These are phyloP conservation scores for Naganishia sp. DNA, from an alignment of 1,284 basidiomycete species.

Conservation along the genomic window DNA sequence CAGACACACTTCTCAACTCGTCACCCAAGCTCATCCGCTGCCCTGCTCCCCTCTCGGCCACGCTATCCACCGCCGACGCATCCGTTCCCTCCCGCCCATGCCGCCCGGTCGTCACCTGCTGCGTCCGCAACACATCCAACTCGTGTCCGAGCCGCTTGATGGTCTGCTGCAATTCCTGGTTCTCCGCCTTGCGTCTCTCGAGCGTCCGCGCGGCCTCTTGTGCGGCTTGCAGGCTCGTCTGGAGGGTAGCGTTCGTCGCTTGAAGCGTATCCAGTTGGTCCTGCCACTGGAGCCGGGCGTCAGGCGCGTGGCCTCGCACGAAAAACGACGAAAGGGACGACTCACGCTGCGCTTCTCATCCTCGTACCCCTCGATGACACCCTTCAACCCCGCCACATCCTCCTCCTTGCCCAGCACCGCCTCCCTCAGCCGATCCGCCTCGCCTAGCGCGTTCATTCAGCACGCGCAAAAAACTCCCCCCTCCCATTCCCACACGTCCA, in stretches of 20 bases:
- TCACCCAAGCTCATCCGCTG: constrained; percentile 24
- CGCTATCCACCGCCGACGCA: background rate
- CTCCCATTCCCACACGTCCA: background rate
- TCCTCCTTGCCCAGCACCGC: constrained; percentile 17
- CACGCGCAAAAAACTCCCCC: too few species aligned
- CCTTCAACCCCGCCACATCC: constrained; percentile 12
- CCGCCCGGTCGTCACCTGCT: background rate
- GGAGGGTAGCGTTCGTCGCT: constrained; percentile 21
- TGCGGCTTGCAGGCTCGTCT: constrained; percentile 13
- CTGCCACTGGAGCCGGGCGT: constrained; percentile 2
- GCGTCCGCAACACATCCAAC: constrained; percentile 16
- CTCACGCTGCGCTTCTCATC: constrained; percentile 20
- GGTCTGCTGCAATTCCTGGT: constrained; percentile 22
- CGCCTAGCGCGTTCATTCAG: constrained; percentile 7
- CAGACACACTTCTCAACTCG: constrained; percentile 13
- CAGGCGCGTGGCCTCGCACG: too few species aligned
- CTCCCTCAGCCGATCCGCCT: constrained; percentile 19
- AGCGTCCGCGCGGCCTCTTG: constrained; percentile 23
- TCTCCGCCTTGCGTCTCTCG: constrained; percentile 21
- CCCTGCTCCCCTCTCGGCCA: background rate
- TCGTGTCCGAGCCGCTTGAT: constrained; percentile 18
- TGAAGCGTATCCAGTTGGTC: constrained; percentile 22
- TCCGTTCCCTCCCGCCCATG: constrained; percentile 9
- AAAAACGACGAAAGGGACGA: background rate
- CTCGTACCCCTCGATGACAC: constrained; percentile 9